A percentile compares a stretch with the other conserved stretches of the same genome.
Evolutionary conservation across 2,329 filamentous ascomycete genomes (phyloP).

Genomic region (Plectosphaerella plurivora): DNA sequence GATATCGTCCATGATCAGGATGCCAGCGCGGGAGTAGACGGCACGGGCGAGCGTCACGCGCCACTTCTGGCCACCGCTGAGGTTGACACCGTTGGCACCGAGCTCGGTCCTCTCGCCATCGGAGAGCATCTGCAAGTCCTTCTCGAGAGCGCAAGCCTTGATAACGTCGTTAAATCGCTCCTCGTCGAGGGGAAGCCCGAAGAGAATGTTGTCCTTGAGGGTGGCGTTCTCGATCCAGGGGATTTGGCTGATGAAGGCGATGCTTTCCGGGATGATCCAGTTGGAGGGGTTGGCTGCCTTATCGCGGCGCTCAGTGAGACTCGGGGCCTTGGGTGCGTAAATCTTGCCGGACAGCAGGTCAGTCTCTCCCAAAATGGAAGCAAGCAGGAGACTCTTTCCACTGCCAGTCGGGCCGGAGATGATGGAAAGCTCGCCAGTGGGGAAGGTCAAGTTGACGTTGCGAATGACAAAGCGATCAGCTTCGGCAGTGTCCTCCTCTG

Average conservation of each 20-base stretch:
- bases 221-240: constrained; percentile 84
- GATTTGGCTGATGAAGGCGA: constrained; percentile 74
- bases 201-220: constrained; percentile 74
- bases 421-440: constrained; percentile 63
- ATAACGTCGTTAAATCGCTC: constrained; percentile 68
- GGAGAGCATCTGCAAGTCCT: constrained; percentile 70
- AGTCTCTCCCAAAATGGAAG: constrained; percentile 70
- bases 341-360: constrained; percentile 63
- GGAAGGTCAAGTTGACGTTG: constrained; percentile 63
- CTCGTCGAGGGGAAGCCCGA: constrained; percentile 66
- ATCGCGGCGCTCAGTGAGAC: constrained; percentile 50
- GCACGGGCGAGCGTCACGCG: constrained; percentile 75
- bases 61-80: constrained; percentile 82
- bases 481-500: constrained; percentile 53
- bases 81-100: constrained; percentile 78
- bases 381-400: constrained; percentile 72
- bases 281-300: constrained; percentile 55
- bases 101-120: constrained; percentile 80
- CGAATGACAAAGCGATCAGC: constrained; percentile 61
- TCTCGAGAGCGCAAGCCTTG: constrained; percentile 67
- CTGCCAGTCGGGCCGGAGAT: constrained; percentile 74
- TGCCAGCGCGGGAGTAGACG: constrained; percentile 72
- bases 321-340: constrained; percentile 45
- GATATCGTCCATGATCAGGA: constrained; percentile 77
- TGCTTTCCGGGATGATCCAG: constrained; percentile 65